Percentiles rank a stretch among this genome's conserved stretches.
Conservation (phyloP, 2,329 filamentous ascomycete genomes). For the Rachicladosporium sp. region DNA sequence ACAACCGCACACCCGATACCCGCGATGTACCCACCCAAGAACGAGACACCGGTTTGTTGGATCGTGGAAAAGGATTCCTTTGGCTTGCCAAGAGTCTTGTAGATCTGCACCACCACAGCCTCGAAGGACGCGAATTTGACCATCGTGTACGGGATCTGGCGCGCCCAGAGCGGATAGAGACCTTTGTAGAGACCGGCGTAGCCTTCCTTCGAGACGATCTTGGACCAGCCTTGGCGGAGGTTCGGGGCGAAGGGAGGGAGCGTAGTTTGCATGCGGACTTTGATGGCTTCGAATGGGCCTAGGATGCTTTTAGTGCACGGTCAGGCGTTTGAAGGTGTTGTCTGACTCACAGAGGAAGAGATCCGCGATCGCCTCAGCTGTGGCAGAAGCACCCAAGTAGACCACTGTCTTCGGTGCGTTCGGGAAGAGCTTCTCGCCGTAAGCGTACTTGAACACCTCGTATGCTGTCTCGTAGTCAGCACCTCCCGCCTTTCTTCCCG, state of each 20-base stretch:
- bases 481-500: too few relatives aligned
- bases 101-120: conserved; percentile 78
- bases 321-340: too few relatives aligned
- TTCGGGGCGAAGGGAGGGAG: conserved; percentile 68
- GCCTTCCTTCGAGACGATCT: conserved; percentile 63
- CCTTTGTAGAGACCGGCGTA: conserved; percentile 68
- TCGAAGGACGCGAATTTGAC: conserved; percentile 86
- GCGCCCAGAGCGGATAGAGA: conserved; percentile 78
- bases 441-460: conserved; percentile 87
- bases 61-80: conserved; percentile 73
- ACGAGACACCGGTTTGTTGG: conserved; percentile 75
- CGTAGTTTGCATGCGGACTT: conserved; percentile 80
- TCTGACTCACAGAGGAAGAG: conserved; percentile 51
- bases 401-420: conserved; percentile 67
- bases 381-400: conserved; percentile 66
- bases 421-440: conserved; percentile 62
- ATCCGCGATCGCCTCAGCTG: conserved; percentile 67
- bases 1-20: conserved; percentile 72
- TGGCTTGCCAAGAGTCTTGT: conserved; percentile 57
- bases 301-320: too few relatives aligned
- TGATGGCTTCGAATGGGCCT: conserved; percentile 68
- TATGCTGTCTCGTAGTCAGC: conserved; percentile 42
- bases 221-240: conserved; percentile 59
- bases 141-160: conserved; percentile 63
- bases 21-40: conserved; percentile 70